Percentiles rank a stretch among this genome's conserved stretches.
These are phyloP conservation scores for Plasmodium cynomolgi DNA, from an alignment of 169 alveolate genomes.

Conservation along the genomic window DNA sequence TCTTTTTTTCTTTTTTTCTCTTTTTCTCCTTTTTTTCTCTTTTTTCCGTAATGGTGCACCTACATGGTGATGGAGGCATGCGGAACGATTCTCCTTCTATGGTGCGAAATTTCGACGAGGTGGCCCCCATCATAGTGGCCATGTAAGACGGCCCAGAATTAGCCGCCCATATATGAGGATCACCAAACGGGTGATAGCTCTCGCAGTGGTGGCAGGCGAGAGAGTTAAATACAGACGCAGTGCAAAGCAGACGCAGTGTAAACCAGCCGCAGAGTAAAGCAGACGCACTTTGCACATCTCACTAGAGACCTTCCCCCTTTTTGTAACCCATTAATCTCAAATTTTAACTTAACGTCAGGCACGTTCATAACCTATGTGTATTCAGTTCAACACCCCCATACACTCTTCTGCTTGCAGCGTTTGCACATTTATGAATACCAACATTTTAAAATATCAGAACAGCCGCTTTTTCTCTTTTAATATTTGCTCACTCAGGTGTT, in stretches of 20 bases:
- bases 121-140: neutral
- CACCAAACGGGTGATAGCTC: neutral
- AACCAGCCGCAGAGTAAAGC: neutral
- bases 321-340: neutral
- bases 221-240: neutral
- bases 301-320: neutral
- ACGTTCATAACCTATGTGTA: neutral
- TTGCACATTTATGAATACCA: neutral
- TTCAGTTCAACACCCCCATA: neutral
- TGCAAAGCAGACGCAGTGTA: neutral
- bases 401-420: neutral
- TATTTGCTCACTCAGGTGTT: neutral
- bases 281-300: neutral
- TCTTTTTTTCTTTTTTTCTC: neutral
- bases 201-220: neutral
- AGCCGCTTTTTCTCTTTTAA: neutral
- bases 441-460: neutral
- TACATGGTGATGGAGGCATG: neutral
- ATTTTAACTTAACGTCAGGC: neutral
- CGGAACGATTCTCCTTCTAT: neutral
- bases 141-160: neutral
- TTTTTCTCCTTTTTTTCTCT: neutral
- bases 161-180: neutral
- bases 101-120: neutral
- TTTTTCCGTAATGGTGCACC: neutral